Base-by-base conservation (phyloP, 2,329 filamentous ascomycete genomes). In the Beauveria bassiana region DNA sequence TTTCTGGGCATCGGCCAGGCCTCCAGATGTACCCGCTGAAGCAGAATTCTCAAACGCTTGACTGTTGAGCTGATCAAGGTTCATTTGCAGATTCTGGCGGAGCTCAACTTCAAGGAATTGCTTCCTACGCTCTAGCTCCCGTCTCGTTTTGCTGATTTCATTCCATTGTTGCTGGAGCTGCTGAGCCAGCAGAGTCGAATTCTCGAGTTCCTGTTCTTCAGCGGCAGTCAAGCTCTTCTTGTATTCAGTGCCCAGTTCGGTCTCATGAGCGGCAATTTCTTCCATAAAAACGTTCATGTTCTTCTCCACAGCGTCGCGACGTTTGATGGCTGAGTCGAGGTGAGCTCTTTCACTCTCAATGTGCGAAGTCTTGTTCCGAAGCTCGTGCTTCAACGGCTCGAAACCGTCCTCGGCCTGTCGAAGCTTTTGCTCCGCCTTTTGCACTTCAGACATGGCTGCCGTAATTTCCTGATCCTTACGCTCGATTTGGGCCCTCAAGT, bases 401-500 rank as follows among this genome's bases (percentile, higher is more conserved):
- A 93, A 93, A 64, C 91, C 90, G 64, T 88, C 86, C 61, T 96
- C 91, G 63, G 92, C 83, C 70, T 93, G 89, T 38, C 86, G 82
- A 65, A 89, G 81, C 70, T 86, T 85, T 71, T 95, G 90, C 69
- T 95, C 89, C 14, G 91, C 79, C 74, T 93, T 96, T 68, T 93
- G 88, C 51, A 93, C 75, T 62, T 93, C 89, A 59, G 91, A 89
- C 70, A 91, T 85, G n/a, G 93, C 90, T 57, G 81, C 84, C 1
- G 93, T 98, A 66, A 98, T 91, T 69, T 95, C 86, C 70, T 98
- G 93, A 65, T 96, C 91, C 67, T 96, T 87, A 63, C 81, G 79
- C 66, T 96, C 89, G 59, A 96, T 82, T 68, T 91, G 83, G 16
- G 75, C 79, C 57, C 84, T 83, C 59, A 96, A 87, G 58, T 89